Conservation (phyloP, 1,284 basidiomycete genomes). For the Mycena citricolor region DNA sequence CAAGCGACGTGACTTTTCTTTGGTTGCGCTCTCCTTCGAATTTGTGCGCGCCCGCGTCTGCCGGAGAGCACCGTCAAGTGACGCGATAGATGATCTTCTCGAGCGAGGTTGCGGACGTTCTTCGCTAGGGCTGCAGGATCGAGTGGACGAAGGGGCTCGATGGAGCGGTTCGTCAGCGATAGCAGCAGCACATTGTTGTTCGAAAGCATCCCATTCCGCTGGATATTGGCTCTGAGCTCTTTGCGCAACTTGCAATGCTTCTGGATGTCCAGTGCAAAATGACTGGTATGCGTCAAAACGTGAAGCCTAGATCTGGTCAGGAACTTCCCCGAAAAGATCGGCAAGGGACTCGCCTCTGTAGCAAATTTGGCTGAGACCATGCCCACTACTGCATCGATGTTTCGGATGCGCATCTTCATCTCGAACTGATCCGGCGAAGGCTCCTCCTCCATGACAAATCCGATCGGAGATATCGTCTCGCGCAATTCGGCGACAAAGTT, state of each 20-base stretch:
- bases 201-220: slow-evolving; percentile 79
- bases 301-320: slow-evolving; percentile 51
- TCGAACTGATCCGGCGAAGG: slow-evolving; percentile 23
- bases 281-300: slow-evolving; percentile 76
- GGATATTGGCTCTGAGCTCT: slow-evolving; percentile 59
- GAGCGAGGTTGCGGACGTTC: slow-evolving; percentile 4
- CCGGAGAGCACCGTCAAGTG: slow-evolving; percentile 39
- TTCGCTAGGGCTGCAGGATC: slow-evolving; percentile 12
- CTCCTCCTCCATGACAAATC: slow-evolving; percentile 40
- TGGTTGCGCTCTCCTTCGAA: slow-evolving; percentile 27
- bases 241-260: slow-evolving; percentile 73
- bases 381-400: slow-evolving; percentile 51
- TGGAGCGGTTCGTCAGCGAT: slow-evolving; percentile 36
- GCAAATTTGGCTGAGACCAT: slow-evolving; percentile 64
- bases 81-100: slow-evolving; percentile 40
- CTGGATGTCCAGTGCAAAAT: slow-evolving; percentile 83
- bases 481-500: slow-evolving; percentile 63
- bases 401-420: slow-evolving; percentile 28
- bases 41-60: slow-evolving; percentile 36
- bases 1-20: slow-evolving; percentile 46
- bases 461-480: slow-evolving; percentile 53
- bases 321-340: slow-evolving; percentile 5
- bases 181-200: slow-evolving; percentile 65
- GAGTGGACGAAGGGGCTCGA: slow-evolving; percentile 5
- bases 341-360: slow-evolving; percentile 48